Evolutionary conservation across 495 filamentous ascomycete genomes (phyloP).

Genomic region (Neurospora tetraspora): DNA sequence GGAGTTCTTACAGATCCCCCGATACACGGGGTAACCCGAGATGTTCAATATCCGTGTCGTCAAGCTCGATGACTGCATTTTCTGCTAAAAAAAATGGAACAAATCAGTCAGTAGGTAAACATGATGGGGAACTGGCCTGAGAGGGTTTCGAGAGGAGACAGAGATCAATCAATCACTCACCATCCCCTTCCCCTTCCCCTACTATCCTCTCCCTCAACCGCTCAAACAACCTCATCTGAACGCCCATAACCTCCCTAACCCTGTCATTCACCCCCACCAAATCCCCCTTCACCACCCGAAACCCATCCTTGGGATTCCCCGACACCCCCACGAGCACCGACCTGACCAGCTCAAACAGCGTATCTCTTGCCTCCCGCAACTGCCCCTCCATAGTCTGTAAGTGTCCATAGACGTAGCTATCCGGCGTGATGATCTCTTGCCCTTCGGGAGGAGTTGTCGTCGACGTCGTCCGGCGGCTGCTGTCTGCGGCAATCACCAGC

Average conservation of each 20-base stretch:
- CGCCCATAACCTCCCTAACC: slow-evolving; percentile 1
- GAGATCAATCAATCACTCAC: neutral
- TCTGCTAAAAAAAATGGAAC: neutral
- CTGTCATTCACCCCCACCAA: neutral
- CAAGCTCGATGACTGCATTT: neutral
- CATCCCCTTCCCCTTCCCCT: neutral
- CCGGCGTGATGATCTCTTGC: neutral
- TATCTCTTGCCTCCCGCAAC: neutral
- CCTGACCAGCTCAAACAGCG: neutral
- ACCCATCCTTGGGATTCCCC: slow-evolving; percentile 4
- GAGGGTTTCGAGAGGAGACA: neutral
- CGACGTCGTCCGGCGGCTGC: no score
- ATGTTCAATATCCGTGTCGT: neutral
- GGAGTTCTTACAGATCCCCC: neutral
- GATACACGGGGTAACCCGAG: slow-evolving; percentile 4
- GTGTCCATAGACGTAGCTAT: neutral
- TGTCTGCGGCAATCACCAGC: slow-evolving; percentile 12
- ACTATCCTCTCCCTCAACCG: neutral
- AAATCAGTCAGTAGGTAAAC: neutral
- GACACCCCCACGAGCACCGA: slow-evolving; percentile 2
- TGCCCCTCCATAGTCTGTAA: slow-evolving; percentile 4
- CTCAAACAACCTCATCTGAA: slow-evolving; percentile 1
- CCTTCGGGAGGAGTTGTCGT: no score
- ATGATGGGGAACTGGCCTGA: neutral
- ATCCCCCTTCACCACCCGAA: neutral